phyloP scores from a whole-genome alignment of 1,284 basidiomycete genomes.

The Paramarasmius palmivorus region DNA sequence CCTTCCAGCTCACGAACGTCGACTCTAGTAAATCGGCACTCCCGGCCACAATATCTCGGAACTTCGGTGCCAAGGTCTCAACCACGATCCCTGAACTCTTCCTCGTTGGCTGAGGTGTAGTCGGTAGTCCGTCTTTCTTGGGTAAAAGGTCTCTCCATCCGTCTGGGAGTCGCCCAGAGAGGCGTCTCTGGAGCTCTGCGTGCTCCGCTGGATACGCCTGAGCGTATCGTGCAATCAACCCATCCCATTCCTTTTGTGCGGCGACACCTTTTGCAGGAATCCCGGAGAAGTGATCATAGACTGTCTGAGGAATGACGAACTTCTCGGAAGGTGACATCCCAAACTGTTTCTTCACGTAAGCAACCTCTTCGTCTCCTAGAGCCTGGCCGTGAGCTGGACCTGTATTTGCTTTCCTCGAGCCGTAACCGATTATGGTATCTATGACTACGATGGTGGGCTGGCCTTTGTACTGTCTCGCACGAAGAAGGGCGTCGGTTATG shows the following conservation, averaged over 20 bases:
- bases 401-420: conserved; percentile 59
- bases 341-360: conserved; percentile 8
- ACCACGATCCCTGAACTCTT: conserved; percentile 76
- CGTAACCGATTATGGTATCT: conserved; percentile 73
- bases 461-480: conserved; percentile 58
- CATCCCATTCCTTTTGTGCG: conserved; percentile 49
- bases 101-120: conserved; percentile 67
- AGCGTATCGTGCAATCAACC: conserved; percentile 55
- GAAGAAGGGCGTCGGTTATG: conserved; percentile 63
- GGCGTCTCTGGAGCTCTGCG: conserved; percentile 65
- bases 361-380: conserved; percentile 57
- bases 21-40: conserved; percentile 74
- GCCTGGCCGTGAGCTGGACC: conserved; percentile 19
- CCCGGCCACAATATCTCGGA: conserved; percentile 63
- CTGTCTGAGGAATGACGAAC: too few relatives aligned
- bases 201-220: conserved; percentile 65
- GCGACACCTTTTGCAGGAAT: background rate
- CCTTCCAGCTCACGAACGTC: conserved; percentile 67
- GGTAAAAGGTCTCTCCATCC: conserved; percentile 69
- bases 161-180: conserved; percentile 64
- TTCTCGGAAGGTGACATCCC: too few relatives aligned
- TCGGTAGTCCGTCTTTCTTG: conserved; percentile 50
- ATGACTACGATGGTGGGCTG: conserved; percentile 71
- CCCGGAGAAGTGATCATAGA: background rate
- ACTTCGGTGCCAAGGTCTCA: conserved; percentile 57